A percentile compares a stretch with the other conserved stretches of the same genome.
These are phyloP conservation scores for Mollisia scopiformis DNA, from an alignment of 2,329 filamentous ascomycete species.

Conservation along the genomic window DNA sequence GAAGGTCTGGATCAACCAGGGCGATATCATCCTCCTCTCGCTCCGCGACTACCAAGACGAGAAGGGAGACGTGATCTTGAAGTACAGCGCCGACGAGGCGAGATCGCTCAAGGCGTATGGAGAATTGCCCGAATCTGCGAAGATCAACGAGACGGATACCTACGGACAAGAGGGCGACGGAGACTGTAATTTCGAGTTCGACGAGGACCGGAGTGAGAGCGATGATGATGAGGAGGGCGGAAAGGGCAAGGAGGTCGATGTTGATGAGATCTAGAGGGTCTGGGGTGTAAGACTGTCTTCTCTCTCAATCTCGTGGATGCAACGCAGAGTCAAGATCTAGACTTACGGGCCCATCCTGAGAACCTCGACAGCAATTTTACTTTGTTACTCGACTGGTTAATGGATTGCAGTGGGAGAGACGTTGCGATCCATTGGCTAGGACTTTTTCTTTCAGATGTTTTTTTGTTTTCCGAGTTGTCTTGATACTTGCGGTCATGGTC, in stretches of 20 bases:
- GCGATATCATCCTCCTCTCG: constrained; percentile 87
- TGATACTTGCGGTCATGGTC: not conserved
- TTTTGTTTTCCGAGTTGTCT: not conserved
- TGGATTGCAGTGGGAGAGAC: constrained; percentile 53
- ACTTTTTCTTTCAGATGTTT: constrained; percentile 18
- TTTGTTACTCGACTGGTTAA: constrained; percentile 26
- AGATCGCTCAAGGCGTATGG: constrained; percentile 95
- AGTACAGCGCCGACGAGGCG: constrained; percentile 96
- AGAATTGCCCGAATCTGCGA: constrained; percentile 94
- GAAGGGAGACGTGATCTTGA: constrained; percentile 91
- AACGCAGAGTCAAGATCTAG: constrained; percentile 26
- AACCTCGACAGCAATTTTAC: constrained; percentile 41
- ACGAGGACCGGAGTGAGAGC: constrained; percentile 77
- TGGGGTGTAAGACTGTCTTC: constrained; percentile 61
- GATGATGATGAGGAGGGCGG: constrained; percentile 49
- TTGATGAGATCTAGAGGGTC: constrained; percentile 87
- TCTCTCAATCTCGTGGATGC: constrained; percentile 54
- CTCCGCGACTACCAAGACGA: constrained; percentile 93
- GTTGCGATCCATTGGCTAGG: constrained; percentile 38
- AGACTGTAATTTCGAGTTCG: constrained; percentile 98
- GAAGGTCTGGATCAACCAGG: constrained; percentile 99
- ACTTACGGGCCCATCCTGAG: constrained; percentile 23
- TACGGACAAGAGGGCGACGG: constrained; percentile 91
- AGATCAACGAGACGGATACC: constrained; percentile 99
- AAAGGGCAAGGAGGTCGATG: constrained; percentile 81